A percentile compares a stretch with the other conserved stretches of the same genome.
Conservation (phyloP, 805 yeast species). For the Myxozyma lipomycoides region DNA sequence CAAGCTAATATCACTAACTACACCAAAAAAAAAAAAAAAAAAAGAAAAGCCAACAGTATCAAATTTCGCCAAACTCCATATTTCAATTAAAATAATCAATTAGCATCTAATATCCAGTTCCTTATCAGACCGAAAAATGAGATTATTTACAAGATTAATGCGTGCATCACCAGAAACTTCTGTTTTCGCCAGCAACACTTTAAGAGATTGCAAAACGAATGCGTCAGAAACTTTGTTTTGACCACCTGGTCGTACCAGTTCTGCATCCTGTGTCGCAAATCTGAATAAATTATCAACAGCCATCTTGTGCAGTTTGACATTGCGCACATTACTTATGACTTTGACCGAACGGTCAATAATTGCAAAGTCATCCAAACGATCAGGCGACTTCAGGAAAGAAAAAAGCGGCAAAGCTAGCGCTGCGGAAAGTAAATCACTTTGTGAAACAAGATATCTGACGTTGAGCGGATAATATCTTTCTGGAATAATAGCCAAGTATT, state of each 20-base stretch:
- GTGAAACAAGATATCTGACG: not conserved
- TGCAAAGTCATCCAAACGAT: not conserved
- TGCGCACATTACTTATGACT: not conserved
- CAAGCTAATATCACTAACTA: too few relatives aligned
- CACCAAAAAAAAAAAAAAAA: too few relatives aligned
- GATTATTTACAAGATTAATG: not conserved
- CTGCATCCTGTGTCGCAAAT: not conserved
- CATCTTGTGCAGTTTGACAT: not conserved
- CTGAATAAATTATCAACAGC: not conserved
- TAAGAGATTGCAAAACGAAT: not conserved
- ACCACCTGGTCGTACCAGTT: not conserved
- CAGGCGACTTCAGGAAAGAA: not conserved
- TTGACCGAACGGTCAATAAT: not conserved
- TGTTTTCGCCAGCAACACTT: not conserved
- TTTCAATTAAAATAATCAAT: too few relatives aligned
- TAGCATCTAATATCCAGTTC: too few relatives aligned
- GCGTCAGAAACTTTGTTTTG: not conserved
- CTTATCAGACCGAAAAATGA: too few relatives aligned
- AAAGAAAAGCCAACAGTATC: too few relatives aligned
- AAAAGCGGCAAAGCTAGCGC: not conserved
- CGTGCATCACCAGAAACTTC: not conserved
- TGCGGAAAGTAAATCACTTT: not conserved
- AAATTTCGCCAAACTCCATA: too few relatives aligned
- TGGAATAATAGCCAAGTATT: slow-evolving; percentile 4
- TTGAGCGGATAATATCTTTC: slow-evolving; percentile 4